Evolutionary conservation across 164 flowering plant genomes (phyloP).

Genomic region (Tetrastigma voinierianum): DNA sequence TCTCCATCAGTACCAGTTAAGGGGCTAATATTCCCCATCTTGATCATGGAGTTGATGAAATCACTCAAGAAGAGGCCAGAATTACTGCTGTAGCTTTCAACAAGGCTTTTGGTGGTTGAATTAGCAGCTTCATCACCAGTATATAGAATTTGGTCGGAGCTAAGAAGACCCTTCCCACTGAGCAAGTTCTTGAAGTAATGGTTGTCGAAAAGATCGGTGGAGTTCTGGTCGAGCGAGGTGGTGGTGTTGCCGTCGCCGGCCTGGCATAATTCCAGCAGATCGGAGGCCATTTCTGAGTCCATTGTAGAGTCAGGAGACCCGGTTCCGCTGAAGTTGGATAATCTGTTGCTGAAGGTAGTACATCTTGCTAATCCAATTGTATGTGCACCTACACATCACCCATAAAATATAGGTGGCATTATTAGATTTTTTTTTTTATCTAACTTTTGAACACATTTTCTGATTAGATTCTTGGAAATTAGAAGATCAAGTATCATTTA

Average conservation of each 20-base stretch:
- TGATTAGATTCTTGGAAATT: too few relatives aligned
- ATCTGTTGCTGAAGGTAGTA: constrained; percentile 49
- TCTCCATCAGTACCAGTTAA: constrained; percentile 60
- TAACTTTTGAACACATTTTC: too few relatives aligned
- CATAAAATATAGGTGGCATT: too few relatives aligned
- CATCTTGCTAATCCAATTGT: constrained; percentile 78
- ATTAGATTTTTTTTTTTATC: too few relatives aligned
- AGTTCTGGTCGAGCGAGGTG: constrained; percentile 55
- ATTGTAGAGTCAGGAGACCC: constrained; percentile 62
- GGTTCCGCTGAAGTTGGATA: constrained; percentile 60
- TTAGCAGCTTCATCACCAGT: constrained; percentile 41
- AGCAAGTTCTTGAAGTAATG: constrained; percentile 74
- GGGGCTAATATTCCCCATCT: constrained; percentile 67
- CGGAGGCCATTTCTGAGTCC: constrained; percentile 38
- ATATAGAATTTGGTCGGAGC: constrained; percentile 61
- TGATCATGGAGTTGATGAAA: constrained; percentile 69
- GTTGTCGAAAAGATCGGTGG: constrained; percentile 71
- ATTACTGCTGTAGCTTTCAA: constrained; percentile 44
- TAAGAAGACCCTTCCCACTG: constrained; percentile 54
- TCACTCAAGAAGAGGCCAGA: constrained; percentile 41
- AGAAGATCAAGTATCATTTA: too few relatives aligned
- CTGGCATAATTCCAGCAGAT: constrained; percentile 54
- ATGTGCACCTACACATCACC: constrained; percentile 54
- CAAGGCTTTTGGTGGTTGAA: constrained; percentile 50
- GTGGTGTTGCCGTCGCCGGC: constrained; percentile 59